Evolutionary conservation across 2,329 filamentous ascomycete species (phyloP), one percentile per base, ranked within the genome.

Genomic region (Fusarium sp.): DNA sequence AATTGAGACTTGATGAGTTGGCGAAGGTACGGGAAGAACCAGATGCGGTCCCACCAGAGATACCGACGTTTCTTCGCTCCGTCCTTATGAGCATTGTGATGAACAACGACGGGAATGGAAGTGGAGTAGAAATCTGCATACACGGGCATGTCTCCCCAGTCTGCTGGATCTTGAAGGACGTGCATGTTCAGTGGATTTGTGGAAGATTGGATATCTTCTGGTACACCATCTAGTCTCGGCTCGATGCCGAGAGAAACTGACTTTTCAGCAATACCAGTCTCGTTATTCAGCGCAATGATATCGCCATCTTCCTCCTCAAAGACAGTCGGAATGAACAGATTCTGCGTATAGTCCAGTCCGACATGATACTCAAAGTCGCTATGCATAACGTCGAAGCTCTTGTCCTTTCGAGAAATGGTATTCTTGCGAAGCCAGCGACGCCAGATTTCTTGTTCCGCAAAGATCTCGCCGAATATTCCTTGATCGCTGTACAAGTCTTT

Each of bases 391-490:
- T 42, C 40, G 3, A 61, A 47, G 3, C 47, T 49, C 2, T 64
- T 42, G 1, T 66, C 33, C 3, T 50, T 13, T 11, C 15, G 25
- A 4, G 60, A 52, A 0, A 28, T 16, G 0, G 5, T 23, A 9
- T 52, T 42, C 12, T 40, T 5, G 3, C 44, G 33, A 12, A 63
- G 25, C 53, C 54, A 66, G 1, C 52, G 57, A 8, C 76, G 69
- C 64, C 66, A 78, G 1, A 78, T 54, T 38, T 78, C 74, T 35
- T 75, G 76, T 68, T 80, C 78, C 0, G 75, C 78, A 13, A 79
- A 76, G 1, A 81, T 70, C 18, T 80, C 75, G 0, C 61, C 79
- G 23, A 80, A 74, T 11, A 80, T 44, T 11, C 75, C 78, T 32
- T 81, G 80, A 16, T 81, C 79, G 32, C 75, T 77, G 33, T 69